Conservation (phyloP, 2,329 filamentous ascomycete genomes). For the Metarhizium rileyi region DNA sequence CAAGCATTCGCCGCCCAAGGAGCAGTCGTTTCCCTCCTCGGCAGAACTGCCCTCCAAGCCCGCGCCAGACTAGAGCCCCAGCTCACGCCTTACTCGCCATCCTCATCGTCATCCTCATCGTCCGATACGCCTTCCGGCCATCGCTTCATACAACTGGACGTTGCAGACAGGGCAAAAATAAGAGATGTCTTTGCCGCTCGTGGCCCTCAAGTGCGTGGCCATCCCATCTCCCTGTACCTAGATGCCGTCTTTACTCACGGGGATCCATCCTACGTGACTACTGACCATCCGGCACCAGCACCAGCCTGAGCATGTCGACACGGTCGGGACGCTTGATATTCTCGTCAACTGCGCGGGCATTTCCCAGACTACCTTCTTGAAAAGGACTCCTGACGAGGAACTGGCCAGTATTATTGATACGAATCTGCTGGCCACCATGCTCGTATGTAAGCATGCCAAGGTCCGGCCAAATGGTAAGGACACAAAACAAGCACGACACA, state of each 20-base stretch:
- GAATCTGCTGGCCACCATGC: constrained; percentile 60
- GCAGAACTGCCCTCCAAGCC: constrained; percentile 41
- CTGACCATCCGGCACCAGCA: too few species aligned
- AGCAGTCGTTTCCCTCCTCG: constrained; percentile 50
- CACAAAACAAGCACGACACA: not conserved
- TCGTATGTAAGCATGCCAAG: constrained; percentile 43
- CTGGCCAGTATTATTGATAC: constrained; percentile 53
- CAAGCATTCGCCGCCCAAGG: constrained; percentile 53
- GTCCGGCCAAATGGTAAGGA: constrained; percentile 22
- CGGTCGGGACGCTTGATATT: constrained; percentile 37
- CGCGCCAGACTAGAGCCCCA: constrained; percentile 27
- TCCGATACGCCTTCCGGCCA: constrained; percentile 17
- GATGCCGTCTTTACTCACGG: too few species aligned
- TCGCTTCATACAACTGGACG: constrained; percentile 26
- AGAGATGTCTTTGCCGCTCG: constrained; percentile 18
- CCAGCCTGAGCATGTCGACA: not conserved
- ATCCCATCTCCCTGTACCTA: not conserved
- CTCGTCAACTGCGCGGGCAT: constrained; percentile 76
- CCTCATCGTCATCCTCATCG: not conserved
- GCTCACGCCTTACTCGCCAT: constrained; percentile 16
- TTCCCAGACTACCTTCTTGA: constrained; percentile 54
- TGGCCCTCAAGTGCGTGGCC: not conserved
- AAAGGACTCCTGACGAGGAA: constrained; percentile 37
- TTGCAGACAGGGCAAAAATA: constrained; percentile 18
- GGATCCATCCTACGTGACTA: too few species aligned